Conservation (phyloP, 2,329 filamentous ascomycete genomes). For the Mariannaea elegans region DNA sequence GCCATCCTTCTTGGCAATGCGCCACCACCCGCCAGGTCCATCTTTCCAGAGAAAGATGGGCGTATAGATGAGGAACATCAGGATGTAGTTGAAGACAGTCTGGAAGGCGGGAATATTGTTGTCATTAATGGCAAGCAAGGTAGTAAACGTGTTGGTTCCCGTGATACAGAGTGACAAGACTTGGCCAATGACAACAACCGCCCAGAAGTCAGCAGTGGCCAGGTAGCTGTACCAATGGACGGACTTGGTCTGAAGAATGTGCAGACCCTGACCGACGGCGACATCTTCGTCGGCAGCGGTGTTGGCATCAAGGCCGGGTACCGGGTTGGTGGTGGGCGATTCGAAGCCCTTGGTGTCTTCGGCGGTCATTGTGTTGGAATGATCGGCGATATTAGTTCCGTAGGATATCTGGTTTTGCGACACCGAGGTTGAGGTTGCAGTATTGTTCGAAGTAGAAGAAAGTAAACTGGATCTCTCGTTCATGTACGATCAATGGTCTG, state of each 20-base stretch:
- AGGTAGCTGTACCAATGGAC: conserved; percentile 78
- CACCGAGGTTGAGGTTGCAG: conserved; percentile 11
- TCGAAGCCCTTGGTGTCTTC: conserved; percentile 38
- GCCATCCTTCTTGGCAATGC: conserved; percentile 73
- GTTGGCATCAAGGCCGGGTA: conserved; percentile 9
- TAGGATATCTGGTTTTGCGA: conserved; percentile 12
- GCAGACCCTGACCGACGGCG: conserved; percentile 60
- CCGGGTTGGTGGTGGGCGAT: conserved; percentile 24
- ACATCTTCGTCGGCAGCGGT: conserved; percentile 37
- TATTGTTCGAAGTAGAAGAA: background rate
- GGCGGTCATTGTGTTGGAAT: conserved; percentile 7
- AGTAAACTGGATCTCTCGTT: conserved; percentile 28
- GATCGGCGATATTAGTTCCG: conserved; percentile 6
- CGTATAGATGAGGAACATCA: conserved; percentile 85
- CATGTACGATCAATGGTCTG: conserved; percentile 13
- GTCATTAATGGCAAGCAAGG: conserved; percentile 70
- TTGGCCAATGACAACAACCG: conserved; percentile 83
- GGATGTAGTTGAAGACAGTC: conserved; percentile 91
- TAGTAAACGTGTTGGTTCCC: conserved; percentile 88
- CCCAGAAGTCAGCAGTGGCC: conserved; percentile 86
- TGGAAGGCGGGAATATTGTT: conserved; percentile 95
- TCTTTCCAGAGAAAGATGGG: conserved; percentile 81
- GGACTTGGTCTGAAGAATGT: conserved; percentile 62
- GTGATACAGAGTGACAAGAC: conserved; percentile 90
- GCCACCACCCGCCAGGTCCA: conserved; percentile 75